These are phyloP conservation scores for Solanum sitiens DNA, from an alignment of 257 asterid genomes.

Conservation along the genomic window DNA sequence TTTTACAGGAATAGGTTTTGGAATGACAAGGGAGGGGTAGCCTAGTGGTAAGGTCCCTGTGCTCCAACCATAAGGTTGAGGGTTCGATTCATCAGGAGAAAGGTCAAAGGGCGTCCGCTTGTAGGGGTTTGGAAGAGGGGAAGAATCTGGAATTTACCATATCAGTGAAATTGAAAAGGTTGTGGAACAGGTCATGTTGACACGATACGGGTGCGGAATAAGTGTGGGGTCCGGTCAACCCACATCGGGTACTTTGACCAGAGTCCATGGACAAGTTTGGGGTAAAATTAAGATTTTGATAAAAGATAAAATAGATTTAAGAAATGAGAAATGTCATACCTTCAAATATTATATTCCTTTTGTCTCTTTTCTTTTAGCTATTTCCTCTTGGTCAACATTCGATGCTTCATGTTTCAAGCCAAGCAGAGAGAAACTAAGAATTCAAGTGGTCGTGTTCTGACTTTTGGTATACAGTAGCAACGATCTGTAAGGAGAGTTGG, in stretches of 20 bases:
- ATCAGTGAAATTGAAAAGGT: not conserved
- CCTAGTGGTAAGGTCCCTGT: not conserved
- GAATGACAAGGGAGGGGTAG: not conserved
- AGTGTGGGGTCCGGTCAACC: not conserved
- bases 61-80: not conserved
- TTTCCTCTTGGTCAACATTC: not conserved
- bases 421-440: not conserved
- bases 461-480: not conserved
- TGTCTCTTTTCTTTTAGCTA: not conserved
- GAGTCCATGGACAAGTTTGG: not conserved
- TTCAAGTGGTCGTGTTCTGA: not conserved
- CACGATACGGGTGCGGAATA: not conserved
- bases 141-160: not conserved
- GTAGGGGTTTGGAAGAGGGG: not conserved
- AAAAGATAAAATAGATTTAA: not conserved
- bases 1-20: not conserved
- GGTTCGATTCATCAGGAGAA: not conserved
- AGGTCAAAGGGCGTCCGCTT: not conserved
- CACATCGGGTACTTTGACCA: not conserved
- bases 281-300: not conserved
- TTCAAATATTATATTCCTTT: not conserved
- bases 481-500: not conserved
- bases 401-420: not conserved
- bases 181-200: not conserved
- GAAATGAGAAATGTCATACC: not conserved